These are phyloP conservation scores for Rubroboletus satanas DNA, from an alignment of 768 basidiomycete species.

Conservation along the genomic window DNA sequence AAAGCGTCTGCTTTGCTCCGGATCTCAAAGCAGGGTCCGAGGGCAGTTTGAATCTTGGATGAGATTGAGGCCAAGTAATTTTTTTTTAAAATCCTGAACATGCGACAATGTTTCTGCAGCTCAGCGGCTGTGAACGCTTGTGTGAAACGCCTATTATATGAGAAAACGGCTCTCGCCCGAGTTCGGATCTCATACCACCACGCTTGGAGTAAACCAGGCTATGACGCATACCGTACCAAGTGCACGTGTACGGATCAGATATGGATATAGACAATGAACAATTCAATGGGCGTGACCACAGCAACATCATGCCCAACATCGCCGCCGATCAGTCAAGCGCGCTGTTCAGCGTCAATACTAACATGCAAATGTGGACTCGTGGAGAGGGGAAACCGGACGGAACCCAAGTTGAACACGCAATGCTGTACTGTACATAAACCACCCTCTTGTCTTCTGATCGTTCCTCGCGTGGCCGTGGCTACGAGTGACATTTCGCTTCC, in stretches of 20 bases:
- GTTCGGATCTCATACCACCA: constrained; percentile 2
- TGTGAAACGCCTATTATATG: background rate
- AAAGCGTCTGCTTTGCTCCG: background rate
- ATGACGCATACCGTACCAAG: background rate
- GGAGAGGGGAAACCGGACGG: background rate
- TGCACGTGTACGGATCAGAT: background rate
- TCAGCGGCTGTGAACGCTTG: background rate
- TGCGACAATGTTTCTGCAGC: background rate
- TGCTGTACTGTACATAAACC: background rate
- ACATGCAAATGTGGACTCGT: background rate
- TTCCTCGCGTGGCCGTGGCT: background rate
- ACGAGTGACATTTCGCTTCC: background rate
- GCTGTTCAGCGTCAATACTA: background rate
- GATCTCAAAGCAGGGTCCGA: background rate
- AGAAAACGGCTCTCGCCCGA: background rate
- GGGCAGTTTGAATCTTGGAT: background rate
- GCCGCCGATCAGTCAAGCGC: background rate
- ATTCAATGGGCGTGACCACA: background rate
- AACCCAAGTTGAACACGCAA: background rate
- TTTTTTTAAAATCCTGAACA: background rate
- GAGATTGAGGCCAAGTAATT: background rate
- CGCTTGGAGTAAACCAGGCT: background rate
- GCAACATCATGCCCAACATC: background rate
- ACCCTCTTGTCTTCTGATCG: background rate
- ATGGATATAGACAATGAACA: background rate